These are phyloP conservation scores for Kuraishia piskuri DNA, from an alignment of 805 yeast genomes.

Conservation along the genomic window DNA sequence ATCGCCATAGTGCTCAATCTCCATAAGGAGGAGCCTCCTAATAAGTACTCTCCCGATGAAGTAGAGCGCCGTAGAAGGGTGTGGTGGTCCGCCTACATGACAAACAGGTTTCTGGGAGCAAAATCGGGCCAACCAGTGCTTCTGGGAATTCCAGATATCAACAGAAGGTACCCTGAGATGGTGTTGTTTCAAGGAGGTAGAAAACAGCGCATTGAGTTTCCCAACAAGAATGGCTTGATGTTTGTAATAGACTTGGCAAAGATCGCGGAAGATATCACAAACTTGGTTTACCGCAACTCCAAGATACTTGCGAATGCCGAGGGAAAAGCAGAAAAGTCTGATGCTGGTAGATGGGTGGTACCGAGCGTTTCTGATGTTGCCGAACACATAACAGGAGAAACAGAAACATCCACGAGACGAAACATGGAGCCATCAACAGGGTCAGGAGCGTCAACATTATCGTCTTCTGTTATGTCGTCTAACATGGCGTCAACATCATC, in stretches of 20 bases:
- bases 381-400: too few species aligned
- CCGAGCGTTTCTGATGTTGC: too few species aligned
- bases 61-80: constrained; percentile 12
- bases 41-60: constrained; percentile 8
- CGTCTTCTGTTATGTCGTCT: too few species aligned
- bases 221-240: constrained; percentile 10
- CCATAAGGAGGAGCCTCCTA: constrained; percentile 4
- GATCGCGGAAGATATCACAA: constrained; percentile 15
- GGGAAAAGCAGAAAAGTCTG: not conserved
- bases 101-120: constrained; percentile 16
- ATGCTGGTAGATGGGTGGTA: not conserved
- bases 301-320: not conserved
- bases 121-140: constrained; percentile 17
- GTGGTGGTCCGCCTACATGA: constrained; percentile 18
- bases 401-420: too few species aligned
- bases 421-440: not conserved
- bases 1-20: constrained; percentile 14
- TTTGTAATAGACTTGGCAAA: constrained; percentile 13
- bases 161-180: constrained; percentile 13
- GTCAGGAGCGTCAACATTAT: not conserved
- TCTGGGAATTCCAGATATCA: constrained; percentile 9
- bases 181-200: constrained; percentile 3
- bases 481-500: too few species aligned
- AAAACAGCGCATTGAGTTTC: not conserved
- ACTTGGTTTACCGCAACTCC: constrained; percentile 9